A percentile compares a stretch with the other conserved stretches of the same genome.
Evolutionary conservation across 2,329 filamentous ascomycete genomes (phyloP).

Genomic region (Beauveria varroae): DNA sequence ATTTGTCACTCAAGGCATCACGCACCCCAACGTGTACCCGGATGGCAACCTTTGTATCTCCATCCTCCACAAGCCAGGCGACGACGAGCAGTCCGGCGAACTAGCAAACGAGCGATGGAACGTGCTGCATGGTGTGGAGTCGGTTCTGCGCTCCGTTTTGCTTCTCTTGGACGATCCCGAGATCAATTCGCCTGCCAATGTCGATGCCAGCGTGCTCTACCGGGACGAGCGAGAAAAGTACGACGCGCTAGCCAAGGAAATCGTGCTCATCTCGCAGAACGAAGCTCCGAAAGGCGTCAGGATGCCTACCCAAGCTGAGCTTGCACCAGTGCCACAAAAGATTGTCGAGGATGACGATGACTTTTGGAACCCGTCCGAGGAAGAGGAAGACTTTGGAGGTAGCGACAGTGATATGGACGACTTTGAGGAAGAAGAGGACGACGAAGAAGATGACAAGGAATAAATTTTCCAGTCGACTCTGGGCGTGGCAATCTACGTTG

Average conservation of each 20-base stretch:
- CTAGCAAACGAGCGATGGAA: constrained; percentile 87
- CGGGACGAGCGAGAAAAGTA: constrained; percentile 66
- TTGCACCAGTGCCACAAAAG: constrained; percentile 53
- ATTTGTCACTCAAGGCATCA: constrained; percentile 67
- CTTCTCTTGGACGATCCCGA: constrained; percentile 91
- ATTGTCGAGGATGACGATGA: constrained; percentile 61
- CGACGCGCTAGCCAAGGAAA: constrained; percentile 58
- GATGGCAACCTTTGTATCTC: constrained; percentile 93
- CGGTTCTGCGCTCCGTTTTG: constrained; percentile 85
- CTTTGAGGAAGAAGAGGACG: constrained; percentile 50
- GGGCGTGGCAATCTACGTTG: neutral
- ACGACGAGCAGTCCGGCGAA: constrained; percentile 89
- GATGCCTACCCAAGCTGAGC: constrained; percentile 71
- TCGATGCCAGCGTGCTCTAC: constrained; percentile 83
- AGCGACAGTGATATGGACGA: constrained; percentile 62
- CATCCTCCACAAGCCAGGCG: constrained; percentile 86
- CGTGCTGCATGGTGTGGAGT: constrained; percentile 88
- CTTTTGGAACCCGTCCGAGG: constrained; percentile 73
- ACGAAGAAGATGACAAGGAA: constrained; percentile 49
- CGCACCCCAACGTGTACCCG: constrained; percentile 88
- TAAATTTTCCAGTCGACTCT: constrained; percentile 23
- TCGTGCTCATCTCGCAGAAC: constrained; percentile 65
- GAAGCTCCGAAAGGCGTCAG: constrained; percentile 74
- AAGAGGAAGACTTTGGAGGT: constrained; percentile 71
- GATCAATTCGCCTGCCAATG: constrained; percentile 87